phyloP scores from a whole-genome alignment of 1,139 yeast genomes.

The Zygosaccharomyces sapae region DNA sequence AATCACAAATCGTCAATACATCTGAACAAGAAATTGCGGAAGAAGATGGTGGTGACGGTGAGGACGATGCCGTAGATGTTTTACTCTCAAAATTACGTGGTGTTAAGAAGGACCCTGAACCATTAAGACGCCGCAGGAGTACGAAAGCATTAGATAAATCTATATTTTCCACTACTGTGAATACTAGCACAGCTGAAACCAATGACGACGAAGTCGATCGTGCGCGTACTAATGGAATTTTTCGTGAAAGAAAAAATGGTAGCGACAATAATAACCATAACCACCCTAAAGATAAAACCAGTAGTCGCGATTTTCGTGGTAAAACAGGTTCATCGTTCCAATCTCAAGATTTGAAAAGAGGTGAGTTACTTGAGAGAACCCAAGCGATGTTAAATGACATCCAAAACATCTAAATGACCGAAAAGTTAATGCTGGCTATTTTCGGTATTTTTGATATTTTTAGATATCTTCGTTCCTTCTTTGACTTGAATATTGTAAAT shows the following conservation, averaged over 20 bases:
- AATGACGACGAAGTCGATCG: not conserved
- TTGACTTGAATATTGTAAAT: not conserved
- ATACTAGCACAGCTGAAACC: not conserved
- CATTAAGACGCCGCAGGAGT: constrained; percentile 22
- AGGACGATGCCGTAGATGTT: constrained; percentile 27
- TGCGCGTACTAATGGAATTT: not conserved
- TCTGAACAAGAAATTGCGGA: constrained; percentile 24
- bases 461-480: not conserved
- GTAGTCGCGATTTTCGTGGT: not conserved
- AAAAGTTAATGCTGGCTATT: not conserved
- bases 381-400: constrained; percentile 21
- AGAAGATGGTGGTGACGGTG: constrained; percentile 17
- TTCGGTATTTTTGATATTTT: too few relatives aligned
- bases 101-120: constrained; percentile 19
- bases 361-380: constrained; percentile 17
- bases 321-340: not conserved
- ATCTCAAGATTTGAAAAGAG: constrained; percentile 5
- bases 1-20: constrained; percentile 1
- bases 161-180: not conserved
- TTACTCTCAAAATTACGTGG: constrained; percentile 29
- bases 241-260: not conserved
- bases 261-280: not conserved
- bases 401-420: constrained; percentile 15
- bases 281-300: too few relatives aligned
- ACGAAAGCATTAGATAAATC: constrained; percentile 11